Evolutionary conservation across 1,284 basidiomycete genomes (phyloP).

Genomic region (Microbotryum silenes-acaulis): DNA sequence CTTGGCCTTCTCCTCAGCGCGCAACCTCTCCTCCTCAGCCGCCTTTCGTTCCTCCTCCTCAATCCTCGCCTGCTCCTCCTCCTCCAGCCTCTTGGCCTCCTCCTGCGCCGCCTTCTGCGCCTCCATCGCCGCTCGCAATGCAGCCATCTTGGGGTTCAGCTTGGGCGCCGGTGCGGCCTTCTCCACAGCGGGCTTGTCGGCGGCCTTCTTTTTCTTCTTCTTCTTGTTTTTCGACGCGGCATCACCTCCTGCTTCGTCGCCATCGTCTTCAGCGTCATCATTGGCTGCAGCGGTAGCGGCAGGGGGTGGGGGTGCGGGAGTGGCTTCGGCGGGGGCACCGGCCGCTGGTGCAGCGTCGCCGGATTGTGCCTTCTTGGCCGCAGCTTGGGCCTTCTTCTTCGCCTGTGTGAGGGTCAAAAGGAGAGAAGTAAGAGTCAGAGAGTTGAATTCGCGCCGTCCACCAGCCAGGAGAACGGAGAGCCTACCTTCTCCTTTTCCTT

Average conservation of each 20-base stretch:
- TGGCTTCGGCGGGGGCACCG: slow-evolving; percentile 27
- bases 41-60: slow-evolving; percentile 60
- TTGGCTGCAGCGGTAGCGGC: slow-evolving; percentile 40
- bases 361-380: slow-evolving; percentile 63
- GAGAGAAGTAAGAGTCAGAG: slow-evolving; percentile 2
- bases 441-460: background rate
- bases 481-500: slow-evolving; percentile 84
- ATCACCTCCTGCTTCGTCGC: slow-evolving; percentile 50
- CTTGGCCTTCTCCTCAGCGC: slow-evolving; percentile 73
- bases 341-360: slow-evolving; percentile 34
- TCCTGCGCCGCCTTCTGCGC: slow-evolving; percentile 78
- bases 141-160: slow-evolving; percentile 39
- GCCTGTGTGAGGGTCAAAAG: slow-evolving; percentile 49
- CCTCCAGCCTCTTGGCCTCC: slow-evolving; percentile 57
- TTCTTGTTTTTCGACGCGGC: slow-evolving; percentile 34
- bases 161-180: slow-evolving; percentile 36
- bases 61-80: slow-evolving; percentile 67
- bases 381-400: slow-evolving; percentile 89
- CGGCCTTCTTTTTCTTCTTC: slow-evolving; percentile 37
- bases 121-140: slow-evolving; percentile 62
- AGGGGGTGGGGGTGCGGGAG: slow-evolving; percentile 35
- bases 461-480: background rate
- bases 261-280: slow-evolving; percentile 52
- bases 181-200: slow-evolving; percentile 12
- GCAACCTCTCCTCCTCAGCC: slow-evolving; percentile 42